phyloP scores from a whole-genome alignment of 2,329 filamentous ascomycete genomes.

The Onygenales sp. region DNA sequence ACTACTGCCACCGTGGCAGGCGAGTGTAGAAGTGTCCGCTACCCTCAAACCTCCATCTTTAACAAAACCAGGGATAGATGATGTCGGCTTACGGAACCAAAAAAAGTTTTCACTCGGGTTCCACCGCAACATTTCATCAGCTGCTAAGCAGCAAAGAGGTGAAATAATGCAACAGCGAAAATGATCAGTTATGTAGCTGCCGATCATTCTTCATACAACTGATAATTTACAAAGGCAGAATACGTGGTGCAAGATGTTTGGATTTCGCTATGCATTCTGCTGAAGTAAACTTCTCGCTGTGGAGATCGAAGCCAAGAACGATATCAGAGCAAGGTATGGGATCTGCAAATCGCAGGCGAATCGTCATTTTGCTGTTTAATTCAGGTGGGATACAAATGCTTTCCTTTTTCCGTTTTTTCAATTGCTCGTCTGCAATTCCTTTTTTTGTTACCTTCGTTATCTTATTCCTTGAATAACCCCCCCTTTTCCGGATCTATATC shows the following conservation, averaged over 20 bases:
- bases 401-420: not conserved
- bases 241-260: not conserved
- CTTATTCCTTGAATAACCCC: not conserved
- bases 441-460: not conserved
- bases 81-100: no score
- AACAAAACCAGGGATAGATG: not conserved
- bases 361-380: not conserved
- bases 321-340: not conserved
- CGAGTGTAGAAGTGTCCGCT: not conserved
- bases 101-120: no score
- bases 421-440: not conserved
- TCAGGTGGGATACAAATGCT: not conserved
- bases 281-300: not conserved
- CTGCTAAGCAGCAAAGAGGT: no score
- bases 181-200: not conserved
- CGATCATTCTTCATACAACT: not conserved
- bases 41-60: not conserved
- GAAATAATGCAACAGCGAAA: not conserved
- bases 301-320: not conserved
- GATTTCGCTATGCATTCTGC: not conserved
- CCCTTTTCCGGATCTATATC: not conserved
- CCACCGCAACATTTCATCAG: no score
- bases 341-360: not conserved
- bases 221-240: not conserved
- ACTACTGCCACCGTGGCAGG: not conserved